These are phyloP conservation scores for Prillingera fragicola DNA, from an alignment of 1,284 basidiomycete genomes.

Conservation along the genomic window DNA sequence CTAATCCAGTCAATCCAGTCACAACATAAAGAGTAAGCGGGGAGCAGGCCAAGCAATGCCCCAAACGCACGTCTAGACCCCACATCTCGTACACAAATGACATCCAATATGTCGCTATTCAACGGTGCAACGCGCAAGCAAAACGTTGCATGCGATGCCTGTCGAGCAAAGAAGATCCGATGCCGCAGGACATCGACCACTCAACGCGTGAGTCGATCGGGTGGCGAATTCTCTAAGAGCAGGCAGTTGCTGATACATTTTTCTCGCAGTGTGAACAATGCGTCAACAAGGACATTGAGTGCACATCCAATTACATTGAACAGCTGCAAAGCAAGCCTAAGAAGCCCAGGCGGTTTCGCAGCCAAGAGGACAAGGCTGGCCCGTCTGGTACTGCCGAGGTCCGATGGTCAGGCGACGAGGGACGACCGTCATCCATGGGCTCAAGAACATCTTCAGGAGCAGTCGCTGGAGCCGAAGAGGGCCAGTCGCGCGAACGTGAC, in stretches of 20 bases:
- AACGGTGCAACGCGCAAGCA: constrained; percentile 54
- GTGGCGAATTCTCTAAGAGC: background rate
- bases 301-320: constrained; percentile 40
- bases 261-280: constrained; percentile 38
- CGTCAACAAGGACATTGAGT: constrained; percentile 24
- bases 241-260: background rate
- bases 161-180: constrained; percentile 48
- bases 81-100: no score
- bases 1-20: no score
- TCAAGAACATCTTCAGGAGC: no score
- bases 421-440: no score
- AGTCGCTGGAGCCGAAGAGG: no score
- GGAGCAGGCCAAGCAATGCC: no score
- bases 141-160: constrained; percentile 85
- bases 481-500: background rate
- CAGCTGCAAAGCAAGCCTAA: constrained; percentile 31
- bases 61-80: no score
- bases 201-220: constrained; percentile 9
- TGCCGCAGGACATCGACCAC: constrained; percentile 21
- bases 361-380: constrained; percentile 4
- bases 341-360: constrained; percentile 16
- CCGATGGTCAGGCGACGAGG: no score
- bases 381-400: background rate
- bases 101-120: constrained; percentile 4
- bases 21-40: no score